A percentile compares a stretch with the other conserved stretches of the same genome.
These are phyloP conservation scores for Taphrina pruni DNA, from an alignment of 1,139 yeast species.

Conservation along the genomic window DNA sequence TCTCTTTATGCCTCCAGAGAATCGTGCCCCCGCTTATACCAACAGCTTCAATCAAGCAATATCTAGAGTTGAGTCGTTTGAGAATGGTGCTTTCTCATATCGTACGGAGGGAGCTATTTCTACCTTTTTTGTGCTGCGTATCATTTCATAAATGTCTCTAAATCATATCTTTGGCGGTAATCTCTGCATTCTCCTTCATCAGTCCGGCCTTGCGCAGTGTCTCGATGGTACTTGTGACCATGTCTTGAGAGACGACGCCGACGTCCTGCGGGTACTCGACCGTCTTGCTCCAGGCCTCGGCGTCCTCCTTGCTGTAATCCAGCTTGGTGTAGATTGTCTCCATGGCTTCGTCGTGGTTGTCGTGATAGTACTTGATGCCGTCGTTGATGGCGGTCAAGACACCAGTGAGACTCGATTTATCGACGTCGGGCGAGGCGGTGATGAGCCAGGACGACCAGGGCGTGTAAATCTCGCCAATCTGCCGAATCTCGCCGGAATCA, in stretches of 20 bases:
- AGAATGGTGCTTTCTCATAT: no score
- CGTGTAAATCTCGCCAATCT: conserved; percentile 85
- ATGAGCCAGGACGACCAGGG: conserved; percentile 98
- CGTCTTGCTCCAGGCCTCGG: conserved; percentile 77
- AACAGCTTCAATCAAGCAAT: neutral
- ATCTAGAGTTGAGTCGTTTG: no score
- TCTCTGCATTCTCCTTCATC: conserved; percentile 37
- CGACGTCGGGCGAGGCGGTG: conserved; percentile 57
- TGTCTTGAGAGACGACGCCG: conserved; percentile 59
- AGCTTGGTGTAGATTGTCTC: conserved; percentile 67
- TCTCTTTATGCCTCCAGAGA: neutral
- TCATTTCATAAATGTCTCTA: neutral
- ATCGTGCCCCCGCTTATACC: conserved; percentile 36
- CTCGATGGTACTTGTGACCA: conserved; percentile 59
- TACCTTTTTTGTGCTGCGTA: neutral
- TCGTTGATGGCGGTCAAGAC: conserved; percentile 64
- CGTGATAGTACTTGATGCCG: conserved; percentile 71
- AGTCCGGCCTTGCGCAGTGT: conserved; percentile 46
- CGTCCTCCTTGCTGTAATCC: conserved; percentile 79
- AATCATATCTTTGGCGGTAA: conserved; percentile 26
- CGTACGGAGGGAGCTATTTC: neutral
- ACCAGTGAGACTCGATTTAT: conserved; percentile 51
- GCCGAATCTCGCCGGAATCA: conserved; percentile 76
- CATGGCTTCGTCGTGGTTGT: conserved; percentile 68
- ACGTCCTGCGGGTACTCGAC: conserved; percentile 66